Evolutionary conservation across 495 filamentous ascomycete genomes (phyloP).

Genomic region (Penicillium paxilli): DNA sequence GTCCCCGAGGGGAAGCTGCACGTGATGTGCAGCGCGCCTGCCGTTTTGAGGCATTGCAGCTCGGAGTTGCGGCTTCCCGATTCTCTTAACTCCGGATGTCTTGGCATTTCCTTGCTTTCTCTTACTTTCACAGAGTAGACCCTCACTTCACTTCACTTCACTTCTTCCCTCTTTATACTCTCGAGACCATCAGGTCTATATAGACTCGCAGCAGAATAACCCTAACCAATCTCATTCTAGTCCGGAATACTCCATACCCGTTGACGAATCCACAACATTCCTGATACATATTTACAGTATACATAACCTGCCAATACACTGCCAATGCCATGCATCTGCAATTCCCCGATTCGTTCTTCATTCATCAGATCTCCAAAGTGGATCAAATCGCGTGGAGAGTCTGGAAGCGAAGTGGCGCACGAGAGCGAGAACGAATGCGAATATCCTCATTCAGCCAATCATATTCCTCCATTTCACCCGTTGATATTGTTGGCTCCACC

Average conservation of each 20-base stretch:
- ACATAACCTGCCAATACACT: no score
- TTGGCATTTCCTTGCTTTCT: no score
- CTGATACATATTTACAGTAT: no score
- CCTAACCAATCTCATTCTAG: no score
- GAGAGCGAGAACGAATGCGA: constrained; percentile 31
- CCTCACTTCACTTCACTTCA: neutral
- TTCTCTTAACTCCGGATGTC: neutral
- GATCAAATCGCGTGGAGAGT: constrained; percentile 2
- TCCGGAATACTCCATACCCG: no score
- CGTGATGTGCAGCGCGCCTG: neutral
- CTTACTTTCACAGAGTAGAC: no score
- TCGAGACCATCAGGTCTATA: neutral
- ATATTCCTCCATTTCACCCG: neutral
- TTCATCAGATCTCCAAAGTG: constrained; percentile 1
- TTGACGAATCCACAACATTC: no score
- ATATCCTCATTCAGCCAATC: constrained; percentile 27
- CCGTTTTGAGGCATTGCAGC: constrained; percentile 1
- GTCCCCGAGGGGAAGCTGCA: neutral
- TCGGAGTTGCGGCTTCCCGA: neutral
- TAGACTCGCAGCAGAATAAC: no score
- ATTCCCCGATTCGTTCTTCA: constrained; percentile 1
- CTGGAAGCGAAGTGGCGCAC: constrained; percentile 15
- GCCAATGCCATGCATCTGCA: neutral
- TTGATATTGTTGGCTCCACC: constrained; percentile 2
- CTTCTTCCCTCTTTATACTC: neutral